Evolutionary conservation across 1,284 basidiomycete genomes (phyloP), one percentile per base, ranked within the genome.

Genomic region (Apiotrichum brassicae): DNA sequence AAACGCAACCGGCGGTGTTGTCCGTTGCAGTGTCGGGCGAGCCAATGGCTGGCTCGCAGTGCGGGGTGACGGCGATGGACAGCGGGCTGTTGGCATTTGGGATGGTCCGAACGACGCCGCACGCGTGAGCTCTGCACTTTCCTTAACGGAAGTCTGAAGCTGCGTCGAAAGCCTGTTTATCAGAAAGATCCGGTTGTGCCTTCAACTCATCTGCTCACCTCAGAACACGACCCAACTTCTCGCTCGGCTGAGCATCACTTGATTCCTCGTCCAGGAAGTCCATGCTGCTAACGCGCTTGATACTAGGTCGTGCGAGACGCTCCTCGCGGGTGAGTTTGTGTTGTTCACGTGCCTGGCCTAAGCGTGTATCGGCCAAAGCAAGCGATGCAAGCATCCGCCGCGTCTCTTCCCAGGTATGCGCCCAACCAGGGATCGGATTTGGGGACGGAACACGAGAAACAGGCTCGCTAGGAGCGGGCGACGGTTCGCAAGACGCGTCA

Each of bases 401-500:
- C 16, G 72, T 74, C 28, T 58, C 56, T 6, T 61, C 56, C 62
- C 64, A 70, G 1, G 60, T 57, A 39, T 69, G 70, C 3, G 26
- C 49, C 72, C 72, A 74, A 19, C 9, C 11, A 2, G 12, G 16
- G 4, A 9, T 24, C 14, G 35, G 25, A 13, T 19, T 8, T 4
- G 26, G 22, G 4, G 33, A 25, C 4, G 32, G 32, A 11, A 14
- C 13, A 2, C 28, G 41, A 1, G 42, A 43, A 3, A 18, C 23
- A 6, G 18, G 4, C 4, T 19, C 20, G n/a, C 18, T 34, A 20
- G 43, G 39, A 23, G 14, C 20, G 35, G 42, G 43, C 9, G 23
- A 30, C 26, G 25, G 19, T 43, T 38, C 36, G 43, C 40, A 19
- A 7, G 33, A 36, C 6, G 43, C 34, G 12, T 46, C 32, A 22